Evolutionary conservation across 768 basidiomycete species (phyloP).

Genomic region (Gloeophyllum trabeum): DNA sequence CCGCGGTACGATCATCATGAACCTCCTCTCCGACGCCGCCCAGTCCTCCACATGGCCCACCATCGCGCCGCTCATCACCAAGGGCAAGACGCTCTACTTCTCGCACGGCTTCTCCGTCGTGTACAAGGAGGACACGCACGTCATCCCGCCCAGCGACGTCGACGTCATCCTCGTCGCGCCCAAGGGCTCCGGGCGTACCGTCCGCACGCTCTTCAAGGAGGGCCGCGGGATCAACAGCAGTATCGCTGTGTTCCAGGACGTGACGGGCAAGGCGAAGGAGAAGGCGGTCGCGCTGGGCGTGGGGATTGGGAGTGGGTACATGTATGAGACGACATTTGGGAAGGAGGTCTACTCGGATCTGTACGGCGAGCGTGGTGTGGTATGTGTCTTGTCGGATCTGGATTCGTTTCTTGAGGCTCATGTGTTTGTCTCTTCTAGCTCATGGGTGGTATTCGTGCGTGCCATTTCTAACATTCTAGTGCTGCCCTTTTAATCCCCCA

Average conservation of each 20-base stretch:
- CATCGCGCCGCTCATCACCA: slow-evolving; percentile 89
- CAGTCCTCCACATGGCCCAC: slow-evolving; percentile 92
- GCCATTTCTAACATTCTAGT: slow-evolving; percentile 15
- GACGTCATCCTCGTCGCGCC: slow-evolving; percentile 99
- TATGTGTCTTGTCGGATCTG: slow-evolving; percentile 30
- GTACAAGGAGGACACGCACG: slow-evolving; percentile 94
- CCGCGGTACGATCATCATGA: slow-evolving; percentile 98
- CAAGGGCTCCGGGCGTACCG: slow-evolving; percentile 97
- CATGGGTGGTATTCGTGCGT: slow-evolving; percentile 88
- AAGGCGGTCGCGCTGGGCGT: slow-evolving; percentile 93
- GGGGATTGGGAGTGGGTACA: slow-evolving; percentile 91
- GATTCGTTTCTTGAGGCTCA: not conserved
- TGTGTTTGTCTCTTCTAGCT: slow-evolving; percentile 34
- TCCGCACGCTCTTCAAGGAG: slow-evolving; percentile 99
- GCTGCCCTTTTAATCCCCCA: slow-evolving; percentile 3
- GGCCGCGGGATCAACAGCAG: slow-evolving; percentile 97
- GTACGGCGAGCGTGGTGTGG: slow-evolving; percentile 99
- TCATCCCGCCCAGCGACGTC: slow-evolving; percentile 84
- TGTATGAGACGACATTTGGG: slow-evolving; percentile 98
- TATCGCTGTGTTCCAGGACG: slow-evolving; percentile 94
- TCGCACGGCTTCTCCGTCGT: slow-evolving; percentile 99
- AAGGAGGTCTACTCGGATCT: slow-evolving; percentile 99
- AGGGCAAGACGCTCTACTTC: slow-evolving; percentile 99
- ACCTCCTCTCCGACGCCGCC: slow-evolving; percentile 98
- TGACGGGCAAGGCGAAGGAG: slow-evolving; percentile 95